phyloP scores from a whole-genome alignment of 148 eudicot genomes.

The Diospyros lotus region DNA sequence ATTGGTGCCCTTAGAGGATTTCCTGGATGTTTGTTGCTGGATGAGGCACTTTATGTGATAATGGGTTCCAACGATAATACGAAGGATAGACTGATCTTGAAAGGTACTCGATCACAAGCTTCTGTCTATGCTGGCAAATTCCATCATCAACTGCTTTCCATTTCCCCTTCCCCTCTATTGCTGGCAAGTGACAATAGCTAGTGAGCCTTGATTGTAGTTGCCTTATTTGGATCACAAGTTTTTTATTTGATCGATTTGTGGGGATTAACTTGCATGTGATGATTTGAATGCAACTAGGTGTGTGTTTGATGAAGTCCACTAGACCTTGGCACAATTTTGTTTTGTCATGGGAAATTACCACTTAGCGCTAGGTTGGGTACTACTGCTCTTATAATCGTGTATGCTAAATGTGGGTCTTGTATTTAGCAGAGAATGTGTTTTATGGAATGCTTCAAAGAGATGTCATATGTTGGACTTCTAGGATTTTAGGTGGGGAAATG shows the following conservation, averaged over 20 bases:
- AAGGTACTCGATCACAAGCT: too few relatives aligned
- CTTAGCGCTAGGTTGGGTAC: constrained; percentile 24
- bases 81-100: too few relatives aligned
- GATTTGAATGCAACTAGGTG: constrained; percentile 18
- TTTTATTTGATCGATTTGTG: constrained; percentile 22
- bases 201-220: too few relatives aligned
- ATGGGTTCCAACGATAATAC: too few relatives aligned
- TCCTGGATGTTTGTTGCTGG: too few relatives aligned
- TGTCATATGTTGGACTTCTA: constrained; percentile 31
- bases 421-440: constrained; percentile 31
- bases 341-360: constrained; percentile 25
- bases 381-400: constrained; percentile 27
- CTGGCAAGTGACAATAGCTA: too few relatives aligned
- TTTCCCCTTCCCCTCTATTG: too few relatives aligned
- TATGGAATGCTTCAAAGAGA: constrained; percentile 27
- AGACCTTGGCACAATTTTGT: constrained; percentile 11
- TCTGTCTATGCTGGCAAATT: too few relatives aligned
- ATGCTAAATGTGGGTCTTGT: constrained; percentile 34
- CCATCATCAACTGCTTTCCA: too few relatives aligned
- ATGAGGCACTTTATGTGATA: too few relatives aligned
- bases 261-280: constrained; percentile 21
- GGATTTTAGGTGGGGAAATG: constrained; percentile 30
- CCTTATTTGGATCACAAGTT: neutral
- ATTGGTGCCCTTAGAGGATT: too few relatives aligned
- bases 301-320: constrained; percentile 19